Conservation (phyloP, 164 flowering plant genomes). For the Dillenia suffruticosa region DNA sequence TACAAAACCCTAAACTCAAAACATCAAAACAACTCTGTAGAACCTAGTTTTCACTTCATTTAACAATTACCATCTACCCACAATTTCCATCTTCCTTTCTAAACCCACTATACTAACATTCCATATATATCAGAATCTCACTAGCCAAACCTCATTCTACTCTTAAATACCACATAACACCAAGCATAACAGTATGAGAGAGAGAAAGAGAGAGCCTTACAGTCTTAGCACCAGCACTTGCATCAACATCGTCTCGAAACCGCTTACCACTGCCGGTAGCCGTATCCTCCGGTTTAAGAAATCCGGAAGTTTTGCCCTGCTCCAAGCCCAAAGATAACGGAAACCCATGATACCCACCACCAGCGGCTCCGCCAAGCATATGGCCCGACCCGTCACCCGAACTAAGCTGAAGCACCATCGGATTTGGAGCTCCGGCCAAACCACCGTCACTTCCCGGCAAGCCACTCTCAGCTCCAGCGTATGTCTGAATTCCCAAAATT, state of each 20-base stretch:
- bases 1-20: too few species aligned
- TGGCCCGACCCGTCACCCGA: constrained; percentile 48
- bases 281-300: constrained; percentile 46
- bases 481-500: constrained; percentile 59
- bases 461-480: constrained; percentile 31
- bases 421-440: constrained; percentile 27
- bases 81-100: too few species aligned
- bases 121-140: too few species aligned
- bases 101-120: too few species aligned
- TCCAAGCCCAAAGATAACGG: constrained; percentile 84
- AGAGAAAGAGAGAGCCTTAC: constrained; percentile 20
- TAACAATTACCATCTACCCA: too few species aligned
- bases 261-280: constrained; percentile 64
- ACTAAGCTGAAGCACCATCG: constrained; percentile 73
- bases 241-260: constrained; percentile 52
- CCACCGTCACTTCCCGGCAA: constrained; percentile 33
- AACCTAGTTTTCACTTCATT: too few species aligned
- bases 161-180: too few species aligned
- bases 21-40: too few species aligned
- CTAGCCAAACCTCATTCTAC: too few species aligned
- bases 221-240: constrained; percentile 39
- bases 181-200: too few species aligned
- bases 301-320: constrained; percentile 55
- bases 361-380: constrained; percentile 15
- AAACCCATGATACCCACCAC: constrained; percentile 43